Conservation (phyloP, 345 rosid species). For the Cardiospermum halicacabum region DNA sequence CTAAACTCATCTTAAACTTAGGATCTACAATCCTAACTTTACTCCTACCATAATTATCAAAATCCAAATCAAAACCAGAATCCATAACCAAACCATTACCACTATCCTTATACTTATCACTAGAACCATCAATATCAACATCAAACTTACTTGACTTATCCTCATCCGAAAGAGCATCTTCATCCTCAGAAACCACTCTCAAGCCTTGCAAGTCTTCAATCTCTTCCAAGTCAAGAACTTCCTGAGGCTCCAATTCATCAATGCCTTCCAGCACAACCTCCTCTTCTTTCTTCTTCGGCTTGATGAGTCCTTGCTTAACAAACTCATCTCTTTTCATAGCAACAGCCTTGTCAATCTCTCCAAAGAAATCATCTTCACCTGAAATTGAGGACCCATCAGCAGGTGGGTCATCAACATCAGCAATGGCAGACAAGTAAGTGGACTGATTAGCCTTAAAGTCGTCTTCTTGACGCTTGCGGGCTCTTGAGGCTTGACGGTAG, state of each 20-base stretch:
- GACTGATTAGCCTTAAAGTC: conserved; percentile 71
- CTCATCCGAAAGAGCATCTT: conserved; percentile 26
- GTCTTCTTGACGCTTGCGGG: conserved; percentile 62
- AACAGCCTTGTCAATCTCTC: conserved; percentile 83
- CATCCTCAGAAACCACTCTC: conserved; percentile 39
- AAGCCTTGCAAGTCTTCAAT: conserved; percentile 61
- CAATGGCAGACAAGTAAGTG: conserved; percentile 71
- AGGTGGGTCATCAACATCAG: conserved; percentile 65
- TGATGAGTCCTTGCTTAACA: conserved; percentile 66
- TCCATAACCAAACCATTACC: conserved; percentile 26
- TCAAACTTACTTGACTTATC: conserved; percentile 24
- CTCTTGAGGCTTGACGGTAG: conserved; percentile 63
- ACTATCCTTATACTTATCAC: conserved; percentile 24
- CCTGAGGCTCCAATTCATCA: conserved; percentile 71
- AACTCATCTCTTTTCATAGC: conserved; percentile 74
- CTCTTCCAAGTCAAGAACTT: conserved; percentile 78
- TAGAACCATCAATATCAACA: conserved; percentile 22
- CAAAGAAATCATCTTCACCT: conserved; percentile 61
- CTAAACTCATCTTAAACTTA: conserved; percentile 68
- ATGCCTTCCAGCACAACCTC: conserved; percentile 23
- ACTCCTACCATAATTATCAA: conserved; percentile 55
- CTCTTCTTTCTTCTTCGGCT: conserved; percentile 27
- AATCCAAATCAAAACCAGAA: conserved; percentile 69
- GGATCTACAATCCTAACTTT: conserved; percentile 69
- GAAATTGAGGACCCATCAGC: conserved; percentile 10